Conservation (phyloP, 805 yeast genomes). For the Ogataea thermomethanolica region DNA sequence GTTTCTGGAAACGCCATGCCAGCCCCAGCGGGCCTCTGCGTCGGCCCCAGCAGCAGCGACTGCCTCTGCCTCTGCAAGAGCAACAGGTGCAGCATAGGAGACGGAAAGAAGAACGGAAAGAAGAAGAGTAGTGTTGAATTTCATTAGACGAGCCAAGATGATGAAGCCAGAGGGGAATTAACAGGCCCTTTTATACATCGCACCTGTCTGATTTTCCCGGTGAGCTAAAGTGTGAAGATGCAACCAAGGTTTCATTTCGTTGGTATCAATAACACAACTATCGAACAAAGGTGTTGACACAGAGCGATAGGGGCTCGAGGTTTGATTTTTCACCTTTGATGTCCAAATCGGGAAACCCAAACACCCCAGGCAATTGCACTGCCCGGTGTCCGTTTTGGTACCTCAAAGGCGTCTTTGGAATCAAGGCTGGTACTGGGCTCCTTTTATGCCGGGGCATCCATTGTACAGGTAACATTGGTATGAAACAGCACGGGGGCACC, state of each 20-base stretch:
- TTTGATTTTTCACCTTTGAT: constrained; percentile 18
- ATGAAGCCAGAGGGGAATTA: neutral
- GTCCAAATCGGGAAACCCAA: constrained; percentile 21
- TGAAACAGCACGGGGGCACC: too few species aligned
- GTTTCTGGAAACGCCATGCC: constrained; percentile 12
- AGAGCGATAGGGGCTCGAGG: neutral
- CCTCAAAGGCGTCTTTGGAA: constrained; percentile 10
- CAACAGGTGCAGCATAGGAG: constrained; percentile 20
- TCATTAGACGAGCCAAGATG: constrained; percentile 4
- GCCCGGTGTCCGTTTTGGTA: constrained; percentile 12
- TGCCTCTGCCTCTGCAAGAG: constrained; percentile 18
- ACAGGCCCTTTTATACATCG: constrained; percentile 14
- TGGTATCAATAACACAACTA: constrained; percentile 13
- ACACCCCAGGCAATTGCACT: constrained; percentile 2
- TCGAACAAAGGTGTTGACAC: neutral
- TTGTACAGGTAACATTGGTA: neutral
- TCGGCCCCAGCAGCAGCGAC: constrained; percentile 18
- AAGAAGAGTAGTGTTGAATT: constrained; percentile 9
- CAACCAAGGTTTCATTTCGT: constrained; percentile 9
- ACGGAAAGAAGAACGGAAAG: constrained; percentile 9
- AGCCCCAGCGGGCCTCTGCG: constrained; percentile 13
- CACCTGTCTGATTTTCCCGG: neutral
- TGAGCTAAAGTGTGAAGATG: neutral
- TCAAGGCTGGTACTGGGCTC: neutral
- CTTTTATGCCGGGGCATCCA: neutral